Evolutionary conservation across 2,329 filamentous ascomycete genomes (phyloP), one percentile per base, ranked within the genome.

Genomic region (Rugonectria rugulosa): DNA sequence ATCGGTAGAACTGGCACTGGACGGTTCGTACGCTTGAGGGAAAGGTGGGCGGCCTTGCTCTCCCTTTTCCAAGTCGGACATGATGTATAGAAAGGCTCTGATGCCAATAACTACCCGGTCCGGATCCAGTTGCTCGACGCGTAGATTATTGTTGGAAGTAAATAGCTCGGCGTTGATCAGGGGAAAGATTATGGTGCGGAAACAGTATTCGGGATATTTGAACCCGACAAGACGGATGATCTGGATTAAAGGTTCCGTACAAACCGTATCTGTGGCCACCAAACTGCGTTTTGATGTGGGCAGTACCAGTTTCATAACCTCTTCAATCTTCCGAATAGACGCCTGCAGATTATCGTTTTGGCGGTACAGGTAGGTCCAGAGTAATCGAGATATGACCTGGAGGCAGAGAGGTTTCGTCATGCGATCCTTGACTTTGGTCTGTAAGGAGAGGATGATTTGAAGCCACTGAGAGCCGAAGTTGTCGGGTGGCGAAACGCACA

Each of bases 41-140:
- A 98, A 97, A 0, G 92, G 90, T 3, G 95, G 95, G 20, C 83
- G 83, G 11, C 88, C 84, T 60, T 87, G 83, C 43, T 93, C 89
- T 21, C 89, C 88, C 60, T 89, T 94, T 72, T 99, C 95, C 21
- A 98, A 79, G 71, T 99, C 95, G 1, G 90, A 85, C 86, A 99
- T 94, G 63, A 98, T 92, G 26, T 90, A 91, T 23, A 99, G 81
- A 70, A 98, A 99, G 3, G 95, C 91, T 60, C 92, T 86, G 60
- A 99, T 99, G 3, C 93, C 95, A 64, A 99, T 90, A n/a, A 98
- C 94, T 77, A 97, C 96, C 66, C 91, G 89, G 70, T 99, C 96
- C 1, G 96, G 95, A 59, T 99, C 95, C 59, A 99, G 82, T 68
- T 96, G 91, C 69, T 98, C 95, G 23, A 97, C 90, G 69, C 87